A percentile compares a stretch with the other conserved stretches of the same genome.
Evolutionary conservation across 257 asterid species (phyloP).

Genomic region (Leonotis leonurus): DNA sequence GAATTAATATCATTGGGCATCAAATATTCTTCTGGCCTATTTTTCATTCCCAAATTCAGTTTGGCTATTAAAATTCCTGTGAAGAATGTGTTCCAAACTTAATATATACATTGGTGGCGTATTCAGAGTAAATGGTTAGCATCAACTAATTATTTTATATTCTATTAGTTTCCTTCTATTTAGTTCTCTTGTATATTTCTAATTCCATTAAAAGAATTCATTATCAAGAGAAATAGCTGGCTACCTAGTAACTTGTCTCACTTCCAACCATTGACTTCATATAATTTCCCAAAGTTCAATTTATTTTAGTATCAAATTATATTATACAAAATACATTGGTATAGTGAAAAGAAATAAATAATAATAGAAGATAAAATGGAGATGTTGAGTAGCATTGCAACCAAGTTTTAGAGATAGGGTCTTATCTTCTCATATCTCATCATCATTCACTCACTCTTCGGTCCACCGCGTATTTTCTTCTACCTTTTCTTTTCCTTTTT

Average conservation of each 20-base stretch:
- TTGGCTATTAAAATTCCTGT: background rate
- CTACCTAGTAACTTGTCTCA: no score
- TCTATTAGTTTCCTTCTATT: background rate
- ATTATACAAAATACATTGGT: no score
- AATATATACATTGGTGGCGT: background rate
- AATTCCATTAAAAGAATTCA: no score
- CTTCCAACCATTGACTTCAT: no score
- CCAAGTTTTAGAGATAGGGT: constrained; percentile 55
- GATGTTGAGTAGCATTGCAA: constrained; percentile 10
- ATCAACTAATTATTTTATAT: background rate
- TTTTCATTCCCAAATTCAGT: background rate
- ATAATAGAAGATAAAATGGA: constrained; percentile 7
- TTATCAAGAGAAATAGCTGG: no score
- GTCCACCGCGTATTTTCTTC: no score
- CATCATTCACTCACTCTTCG: constrained; percentile 10
- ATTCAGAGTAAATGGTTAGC: constrained; percentile 9
- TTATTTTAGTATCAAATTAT: no score
- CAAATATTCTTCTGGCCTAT: background rate
- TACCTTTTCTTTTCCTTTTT: background rate
- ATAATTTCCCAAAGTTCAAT: no score
- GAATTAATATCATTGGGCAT: background rate
- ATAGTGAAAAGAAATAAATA: no score
- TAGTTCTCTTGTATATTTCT: no score
- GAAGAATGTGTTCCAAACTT: background rate
- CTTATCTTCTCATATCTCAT: constrained; percentile 45